Percentiles rank a stretch among this genome's conserved stretches.
Evolutionary conservation across 805 yeast species (phyloP).

Genomic region (Saturnispora mendoncae): DNA sequence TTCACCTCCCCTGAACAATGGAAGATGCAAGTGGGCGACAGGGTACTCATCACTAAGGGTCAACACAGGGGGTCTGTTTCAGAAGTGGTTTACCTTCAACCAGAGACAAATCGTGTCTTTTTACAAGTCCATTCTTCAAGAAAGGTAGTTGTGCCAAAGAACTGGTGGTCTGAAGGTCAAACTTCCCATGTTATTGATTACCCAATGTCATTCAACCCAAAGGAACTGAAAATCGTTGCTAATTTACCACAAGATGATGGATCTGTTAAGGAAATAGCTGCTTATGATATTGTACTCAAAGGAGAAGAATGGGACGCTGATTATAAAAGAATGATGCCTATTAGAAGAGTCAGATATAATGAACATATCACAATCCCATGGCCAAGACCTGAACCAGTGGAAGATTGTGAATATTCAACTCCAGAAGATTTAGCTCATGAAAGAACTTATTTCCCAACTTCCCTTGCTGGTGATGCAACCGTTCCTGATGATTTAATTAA

Average conservation of each 20-base stretch:
- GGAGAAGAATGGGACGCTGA: constrained; percentile 69
- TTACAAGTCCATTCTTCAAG: constrained; percentile 63
- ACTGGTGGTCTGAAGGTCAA: constrained; percentile 65
- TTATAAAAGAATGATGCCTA: constrained; percentile 65
- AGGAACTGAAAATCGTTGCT: constrained; percentile 67
- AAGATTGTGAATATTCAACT: constrained; percentile 55
- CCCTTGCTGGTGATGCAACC: constrained; percentile 51
- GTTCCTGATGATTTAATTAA: constrained; percentile 53
- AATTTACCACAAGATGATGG: constrained; percentile 64
- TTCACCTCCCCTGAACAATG: constrained; percentile 42
- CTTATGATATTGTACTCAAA: constrained; percentile 58
- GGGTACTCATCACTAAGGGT: constrained; percentile 66
- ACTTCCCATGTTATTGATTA: constrained; percentile 60
- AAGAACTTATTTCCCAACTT: constrained; percentile 66
- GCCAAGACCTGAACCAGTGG: constrained; percentile 62
- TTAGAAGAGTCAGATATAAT: constrained; percentile 65
- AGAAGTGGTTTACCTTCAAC: constrained; percentile 49
- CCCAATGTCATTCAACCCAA: constrained; percentile 54
- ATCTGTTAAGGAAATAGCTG: constrained; percentile 59
- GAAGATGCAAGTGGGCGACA: constrained; percentile 65
- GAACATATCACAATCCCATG: constrained; percentile 72
- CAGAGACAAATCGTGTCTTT: constrained; percentile 52
- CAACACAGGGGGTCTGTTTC: constrained; percentile 67
- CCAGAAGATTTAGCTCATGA: constrained; percentile 48
- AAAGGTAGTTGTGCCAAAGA: constrained; percentile 59